Percentiles rank a stretch among this genome's conserved stretches.
Evolutionary conservation across 345 rosid genomes (phyloP).

Genomic region (Lenwebbia sp.): DNA sequence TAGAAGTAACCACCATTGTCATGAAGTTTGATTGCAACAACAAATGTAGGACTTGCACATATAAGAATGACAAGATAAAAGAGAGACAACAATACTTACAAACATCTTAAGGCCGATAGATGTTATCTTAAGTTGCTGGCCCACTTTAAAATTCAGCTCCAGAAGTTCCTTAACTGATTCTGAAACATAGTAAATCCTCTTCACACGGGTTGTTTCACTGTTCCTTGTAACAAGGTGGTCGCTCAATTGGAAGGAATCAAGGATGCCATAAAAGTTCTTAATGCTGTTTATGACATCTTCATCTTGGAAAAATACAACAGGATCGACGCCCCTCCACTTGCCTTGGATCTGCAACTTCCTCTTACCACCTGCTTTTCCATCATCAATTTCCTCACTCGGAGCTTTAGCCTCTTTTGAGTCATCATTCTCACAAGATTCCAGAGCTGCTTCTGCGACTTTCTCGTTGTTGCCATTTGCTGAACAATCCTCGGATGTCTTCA

Average conservation of each 20-base stretch:
- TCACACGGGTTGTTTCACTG: constrained; percentile 64
- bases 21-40: background rate
- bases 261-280: constrained; percentile 73
- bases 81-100: constrained; percentile 39
- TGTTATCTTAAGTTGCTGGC: constrained; percentile 79
- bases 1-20: background rate
- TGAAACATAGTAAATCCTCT: constrained; percentile 87
- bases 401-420: constrained; percentile 18
- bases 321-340: constrained; percentile 93
- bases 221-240: constrained; percentile 86
- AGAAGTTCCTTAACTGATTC: constrained; percentile 70
- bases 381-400: constrained; percentile 14
- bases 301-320: constrained; percentile 72
- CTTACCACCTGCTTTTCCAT: constrained; percentile 37
- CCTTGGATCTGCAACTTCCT: constrained; percentile 88
- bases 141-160: constrained; percentile 62
- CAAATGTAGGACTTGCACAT: background rate
- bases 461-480: constrained; percentile 24
- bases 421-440: constrained; percentile 28
- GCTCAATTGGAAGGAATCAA: constrained; percentile 54
- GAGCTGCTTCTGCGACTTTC: constrained; percentile 18
- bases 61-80: background rate
- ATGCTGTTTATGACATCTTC: constrained; percentile 52
- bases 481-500: constrained; percentile 8
- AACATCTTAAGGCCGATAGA: constrained; percentile 95